Conservation (phyloP, 148 eudicot genomes). For the Limonium bicolor region DNA sequence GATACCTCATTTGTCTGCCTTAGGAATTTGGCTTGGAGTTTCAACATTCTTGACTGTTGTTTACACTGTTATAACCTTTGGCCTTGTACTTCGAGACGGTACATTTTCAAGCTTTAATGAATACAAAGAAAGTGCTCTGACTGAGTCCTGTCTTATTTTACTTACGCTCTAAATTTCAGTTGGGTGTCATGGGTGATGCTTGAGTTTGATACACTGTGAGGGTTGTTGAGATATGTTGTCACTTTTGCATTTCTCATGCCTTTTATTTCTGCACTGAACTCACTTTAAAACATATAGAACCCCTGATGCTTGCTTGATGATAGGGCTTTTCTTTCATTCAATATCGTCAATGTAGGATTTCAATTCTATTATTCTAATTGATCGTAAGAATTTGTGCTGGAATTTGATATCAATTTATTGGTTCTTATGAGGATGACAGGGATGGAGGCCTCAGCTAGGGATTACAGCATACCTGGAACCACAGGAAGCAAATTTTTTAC, state of each 20-base stretch:
- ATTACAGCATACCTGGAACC: conserved; percentile 46
- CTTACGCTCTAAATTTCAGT: neutral
- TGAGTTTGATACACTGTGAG: neutral
- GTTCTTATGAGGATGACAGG: too few relatives aligned
- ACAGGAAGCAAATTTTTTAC: conserved; percentile 33
- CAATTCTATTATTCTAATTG: neutral
- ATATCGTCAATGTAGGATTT: neutral
- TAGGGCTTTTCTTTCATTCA: neutral
- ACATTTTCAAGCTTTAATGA: too few relatives aligned
- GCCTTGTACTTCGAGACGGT: conserved; percentile 67
- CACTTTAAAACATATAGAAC: neutral
- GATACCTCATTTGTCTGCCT: conserved; percentile 77
- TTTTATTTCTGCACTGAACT: neutral
- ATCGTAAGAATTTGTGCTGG: neutral
- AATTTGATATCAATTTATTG: conserved; percentile 2
- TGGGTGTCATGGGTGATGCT: neutral
- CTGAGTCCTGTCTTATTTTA: neutral
- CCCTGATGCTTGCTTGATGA: too few relatives aligned
- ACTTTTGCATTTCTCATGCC: neutral
- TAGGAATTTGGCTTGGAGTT: conserved; percentile 74
- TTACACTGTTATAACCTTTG: conserved; percentile 56
- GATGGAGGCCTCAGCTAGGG: conserved; percentile 44
- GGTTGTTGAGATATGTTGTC: neutral
- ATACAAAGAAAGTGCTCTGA: too few relatives aligned
- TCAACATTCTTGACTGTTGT: conserved; percentile 64